A percentile compares a stretch with the other conserved stretches of the same genome.
Conservation (phyloP, 306 rosid species). For the Cicer judaicum region DNA sequence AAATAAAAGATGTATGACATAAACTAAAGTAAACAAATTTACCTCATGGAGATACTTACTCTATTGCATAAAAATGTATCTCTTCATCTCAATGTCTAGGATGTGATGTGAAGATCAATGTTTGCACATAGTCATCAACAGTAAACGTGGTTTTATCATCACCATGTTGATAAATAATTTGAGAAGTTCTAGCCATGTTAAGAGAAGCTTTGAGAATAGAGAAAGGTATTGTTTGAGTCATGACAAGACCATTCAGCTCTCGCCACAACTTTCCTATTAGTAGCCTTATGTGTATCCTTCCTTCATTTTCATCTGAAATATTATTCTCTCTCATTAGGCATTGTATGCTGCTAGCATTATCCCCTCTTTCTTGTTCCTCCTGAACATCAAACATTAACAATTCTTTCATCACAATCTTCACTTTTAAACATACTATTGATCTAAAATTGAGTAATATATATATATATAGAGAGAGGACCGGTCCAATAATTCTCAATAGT, state of each 20-base stretch:
- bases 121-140: constrained; percentile 51
- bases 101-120: constrained; percentile 39
- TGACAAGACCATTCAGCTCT: constrained; percentile 46
- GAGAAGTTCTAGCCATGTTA: constrained; percentile 60
- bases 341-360: constrained; percentile 49
- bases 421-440: too few relatives aligned
- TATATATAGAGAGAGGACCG: too few relatives aligned
- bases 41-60: too few relatives aligned
- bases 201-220: constrained; percentile 46
- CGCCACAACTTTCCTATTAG: constrained; percentile 46
- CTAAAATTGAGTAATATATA: too few relatives aligned
- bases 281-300: constrained; percentile 42
- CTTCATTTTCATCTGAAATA: constrained; percentile 42
- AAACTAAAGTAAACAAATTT: too few relatives aligned
- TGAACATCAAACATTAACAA: neutral
- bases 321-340: constrained; percentile 44
- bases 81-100: neutral
- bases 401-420: too few relatives aligned
- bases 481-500: too few relatives aligned
- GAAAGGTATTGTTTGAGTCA: constrained; percentile 14
- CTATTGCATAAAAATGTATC: too few relatives aligned
- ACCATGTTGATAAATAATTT: constrained; percentile 55
- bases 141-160: constrained; percentile 47
- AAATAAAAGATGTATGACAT: too few relatives aligned
- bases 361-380: constrained; percentile 61